phyloP scores from a whole-genome alignment of 139 green algal genomes.

The Chlamydomonas applanata region DNA sequence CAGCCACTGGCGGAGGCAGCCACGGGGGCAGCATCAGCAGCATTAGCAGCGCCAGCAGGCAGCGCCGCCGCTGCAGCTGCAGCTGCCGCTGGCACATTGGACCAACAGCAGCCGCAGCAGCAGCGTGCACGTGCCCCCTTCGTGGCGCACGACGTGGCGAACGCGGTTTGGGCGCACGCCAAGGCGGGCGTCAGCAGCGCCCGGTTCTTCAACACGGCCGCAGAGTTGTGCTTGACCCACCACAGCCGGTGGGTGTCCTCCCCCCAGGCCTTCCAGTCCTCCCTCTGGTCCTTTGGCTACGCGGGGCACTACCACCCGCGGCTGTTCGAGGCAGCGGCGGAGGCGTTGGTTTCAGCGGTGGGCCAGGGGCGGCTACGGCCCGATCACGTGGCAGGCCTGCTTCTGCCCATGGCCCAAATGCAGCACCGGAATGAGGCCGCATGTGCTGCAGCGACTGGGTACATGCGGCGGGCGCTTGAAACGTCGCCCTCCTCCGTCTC shows the following conservation, averaged over 20 bases:
- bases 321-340: neutral
- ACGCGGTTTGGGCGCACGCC: neutral
- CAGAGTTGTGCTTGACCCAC: neutral
- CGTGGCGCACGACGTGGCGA: neutral
- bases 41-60: no score
- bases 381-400: neutral
- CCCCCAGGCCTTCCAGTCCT: neutral
- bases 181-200: neutral
- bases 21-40: no score
- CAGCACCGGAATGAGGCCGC: neutral
- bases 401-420: neutral
- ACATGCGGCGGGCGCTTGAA: neutral
- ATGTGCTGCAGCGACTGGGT: neutral
- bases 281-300: constrained; percentile 5
- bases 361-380: neutral
- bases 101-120: no score
- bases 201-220: neutral
- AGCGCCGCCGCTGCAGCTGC: no score
- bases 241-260: neutral
- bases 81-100: no score
- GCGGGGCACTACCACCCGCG: neutral
- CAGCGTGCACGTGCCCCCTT: no score
- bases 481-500: neutral
- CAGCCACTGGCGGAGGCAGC: no score
- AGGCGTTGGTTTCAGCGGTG: no score